Conservation (phyloP, 495 filamentous ascomycete genomes). For the Xylaria telfairii region DNA sequence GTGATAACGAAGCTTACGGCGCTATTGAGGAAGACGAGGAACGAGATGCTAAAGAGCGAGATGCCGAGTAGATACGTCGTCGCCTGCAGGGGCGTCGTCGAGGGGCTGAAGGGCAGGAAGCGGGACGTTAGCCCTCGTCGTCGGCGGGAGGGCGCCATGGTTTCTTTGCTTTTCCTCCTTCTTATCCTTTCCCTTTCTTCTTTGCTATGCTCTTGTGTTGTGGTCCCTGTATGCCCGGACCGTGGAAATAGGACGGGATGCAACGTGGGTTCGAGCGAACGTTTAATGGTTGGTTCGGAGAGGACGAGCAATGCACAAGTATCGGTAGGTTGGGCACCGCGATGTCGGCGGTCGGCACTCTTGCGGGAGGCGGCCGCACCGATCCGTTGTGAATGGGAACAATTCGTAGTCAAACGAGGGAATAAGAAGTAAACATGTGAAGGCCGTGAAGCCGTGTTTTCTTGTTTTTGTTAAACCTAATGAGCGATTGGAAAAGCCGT, state of each 20-base stretch:
- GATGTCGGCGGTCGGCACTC: neutral
- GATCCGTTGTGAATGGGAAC: neutral
- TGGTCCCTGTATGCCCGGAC: too few relatives aligned
- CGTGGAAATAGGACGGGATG: neutral
- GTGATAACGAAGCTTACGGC: conserved; percentile 94
- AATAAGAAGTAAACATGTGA: neutral
- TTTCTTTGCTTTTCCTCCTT: neutral
- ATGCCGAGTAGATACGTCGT: conserved; percentile 86
- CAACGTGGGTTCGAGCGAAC: neutral
- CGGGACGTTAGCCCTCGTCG: conserved; percentile 44
- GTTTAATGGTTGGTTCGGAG: conserved; percentile 10
- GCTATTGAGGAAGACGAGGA: conserved; percentile 96
- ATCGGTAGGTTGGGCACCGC: neutral
- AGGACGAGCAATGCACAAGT: neutral
- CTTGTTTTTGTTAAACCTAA: neutral
- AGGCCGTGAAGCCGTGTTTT: neutral
- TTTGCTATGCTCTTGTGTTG: neutral
- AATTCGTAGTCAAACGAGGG: neutral
- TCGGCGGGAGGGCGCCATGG: conserved; percentile 27
- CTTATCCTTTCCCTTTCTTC: neutral
- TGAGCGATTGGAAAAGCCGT: neutral
- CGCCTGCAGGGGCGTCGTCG: conserved; percentile 73
- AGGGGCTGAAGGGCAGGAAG: conserved; percentile 60
- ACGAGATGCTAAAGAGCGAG: conserved; percentile 93
- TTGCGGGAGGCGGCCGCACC: neutral